Evolutionary conservation across 495 filamentous ascomycete species (phyloP), one percentile per base, ranked within the genome.

Genomic region (Neurospora hispaniola): DNA sequence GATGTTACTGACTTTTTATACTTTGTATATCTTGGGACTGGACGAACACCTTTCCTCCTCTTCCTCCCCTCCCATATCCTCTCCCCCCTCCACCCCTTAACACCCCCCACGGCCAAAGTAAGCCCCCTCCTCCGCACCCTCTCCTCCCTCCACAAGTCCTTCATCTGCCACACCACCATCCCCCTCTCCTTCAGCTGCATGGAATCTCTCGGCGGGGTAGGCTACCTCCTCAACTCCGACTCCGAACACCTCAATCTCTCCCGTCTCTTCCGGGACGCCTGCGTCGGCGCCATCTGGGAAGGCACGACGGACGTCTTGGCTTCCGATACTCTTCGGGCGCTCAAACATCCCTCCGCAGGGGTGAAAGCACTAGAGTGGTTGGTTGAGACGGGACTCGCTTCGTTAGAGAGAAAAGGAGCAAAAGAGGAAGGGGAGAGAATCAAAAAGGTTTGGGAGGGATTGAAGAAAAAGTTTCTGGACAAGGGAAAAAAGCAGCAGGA

Each of bases 171-270:
- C 72, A 41, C 71, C 10, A 68, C 76, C 7, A 84, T 89, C 27
- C 75, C 80, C 5, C 88, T 87, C 0, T 78, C 93, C 43, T 87
- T 87, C 69, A 86, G 87, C 71, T 91, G 88, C 73, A 90, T 92
- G 82, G 90, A 92, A 79, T 82, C 86, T 2, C 87, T 94, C 71
- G 92, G 92, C 20, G 91, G 91, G n/a, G 88, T 93, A 1, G 91
- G 92, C 6, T 93, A 92, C 74, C 88, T 92, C 70, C 88, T 93
- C 73, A 88, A 89, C 75, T 39, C 73, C 20, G 84, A 85, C 69
- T 83, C 91, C 78, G 84, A 85, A 20, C 87, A 88, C 43, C 79
- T 90, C 70, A 94, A 93, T 71, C 81, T 93, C 31, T 84, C 90
- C 9, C 81, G 91, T 11, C 80, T 93, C 10, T 86, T 89, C 73